Evolutionary conservation across 306 rosid species (phyloP), one percentile per base, ranked within the genome.

Genomic region (Malus fusca): DNA sequence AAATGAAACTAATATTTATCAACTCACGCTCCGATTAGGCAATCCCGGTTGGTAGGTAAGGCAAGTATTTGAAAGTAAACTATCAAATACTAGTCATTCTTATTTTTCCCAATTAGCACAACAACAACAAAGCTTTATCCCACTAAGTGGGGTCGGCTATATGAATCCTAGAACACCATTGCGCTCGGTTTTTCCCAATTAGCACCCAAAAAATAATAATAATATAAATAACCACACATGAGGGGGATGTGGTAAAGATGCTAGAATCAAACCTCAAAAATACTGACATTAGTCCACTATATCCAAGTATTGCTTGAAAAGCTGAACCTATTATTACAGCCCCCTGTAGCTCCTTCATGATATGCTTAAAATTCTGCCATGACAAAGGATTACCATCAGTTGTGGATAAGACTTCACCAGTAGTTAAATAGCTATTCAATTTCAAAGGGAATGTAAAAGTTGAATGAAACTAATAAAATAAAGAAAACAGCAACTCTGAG

Each of bases 311-410:
- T 69, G 93, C 84, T 87, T 96, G 98, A 86, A 96, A 96, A 62
- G 98, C 84, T 31, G 99, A 90, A 70, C 90, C 91, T 74, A 92
- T 89, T 73, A 96, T 96, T 84, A 92, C 74, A 75, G 98, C 97
- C 69, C 99, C 99, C 85, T 96, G 99, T 77, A 96, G 87, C 89
- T 96, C 97, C 89, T 89, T 96, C 99, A 96, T 96, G 82, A 92
- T 85, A 79, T 92, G 99, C 86, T 82, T 89, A 83, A 92, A 96
- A 84, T 90, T 96, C 99, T 96, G 90, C 81, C 6, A 75, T 72
- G 76, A 80, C 6, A 77, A 78, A 19, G 30, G 51, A 80, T 0
- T 46, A 26, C 69, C 17, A 19, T 14, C n/a, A 21, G 69, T 62
- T 52, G n/a, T 25, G 58, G 3, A 33, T 12, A 71, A 19, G 33